Conservation (phyloP, 768 basidiomycete species). For the Suillus americanus region DNA sequence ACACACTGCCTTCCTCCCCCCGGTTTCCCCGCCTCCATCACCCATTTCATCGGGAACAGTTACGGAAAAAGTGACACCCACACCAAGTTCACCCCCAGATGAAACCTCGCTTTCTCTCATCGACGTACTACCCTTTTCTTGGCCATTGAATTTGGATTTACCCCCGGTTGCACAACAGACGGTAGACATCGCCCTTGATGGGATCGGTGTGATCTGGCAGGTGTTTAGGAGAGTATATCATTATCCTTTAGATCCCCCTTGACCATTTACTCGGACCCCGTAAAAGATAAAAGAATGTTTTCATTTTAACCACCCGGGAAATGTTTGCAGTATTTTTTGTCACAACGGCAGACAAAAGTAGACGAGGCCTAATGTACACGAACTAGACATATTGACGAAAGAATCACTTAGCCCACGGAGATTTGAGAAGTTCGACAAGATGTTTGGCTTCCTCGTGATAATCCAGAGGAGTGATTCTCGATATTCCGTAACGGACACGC, state of each 20-base stretch:
- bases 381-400: neutral
- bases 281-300: neutral
- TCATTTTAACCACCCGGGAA: neutral
- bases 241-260: constrained; percentile 35
- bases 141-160: constrained; percentile 29
- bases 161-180: constrained; percentile 22
- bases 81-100: constrained; percentile 8
- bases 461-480: constrained; percentile 61
- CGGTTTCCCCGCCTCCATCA: constrained; percentile 6
- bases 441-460: constrained; percentile 65
- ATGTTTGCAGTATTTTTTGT: neutral
- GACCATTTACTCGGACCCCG: constrained; percentile 3
- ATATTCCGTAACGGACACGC: constrained; percentile 82
- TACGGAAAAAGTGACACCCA: constrained; percentile 5
- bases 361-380: neutral
- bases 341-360: neutral
- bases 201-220: constrained; percentile 30
- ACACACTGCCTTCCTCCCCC: neutral
- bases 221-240: constrained; percentile 31
- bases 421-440: constrained; percentile 59
- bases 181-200: constrained; percentile 26
- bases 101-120: constrained; percentile 23
- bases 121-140: constrained; percentile 25
- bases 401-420: constrained; percentile 49
- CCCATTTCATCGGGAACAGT: constrained; percentile 11